Evolutionary conservation across 2,329 filamentous ascomycete genomes (phyloP).

Genomic region (Trichoderma gracile): DNA sequence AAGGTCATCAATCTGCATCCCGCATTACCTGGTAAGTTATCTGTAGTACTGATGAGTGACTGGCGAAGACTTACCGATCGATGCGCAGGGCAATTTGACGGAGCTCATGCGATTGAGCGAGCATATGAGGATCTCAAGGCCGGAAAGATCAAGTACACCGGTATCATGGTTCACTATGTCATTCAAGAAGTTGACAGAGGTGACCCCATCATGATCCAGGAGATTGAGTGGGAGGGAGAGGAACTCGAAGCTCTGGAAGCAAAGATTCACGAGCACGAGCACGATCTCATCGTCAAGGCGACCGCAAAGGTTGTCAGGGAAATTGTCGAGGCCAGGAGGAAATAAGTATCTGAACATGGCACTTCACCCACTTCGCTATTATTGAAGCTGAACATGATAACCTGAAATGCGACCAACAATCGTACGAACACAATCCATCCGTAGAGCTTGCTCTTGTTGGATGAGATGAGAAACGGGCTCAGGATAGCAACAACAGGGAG

Average conservation of each 20-base stretch:
- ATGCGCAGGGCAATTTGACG: constrained; percentile 67
- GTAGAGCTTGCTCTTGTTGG: too few species aligned
- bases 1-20: constrained; percentile 77
- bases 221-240: constrained; percentile 68
- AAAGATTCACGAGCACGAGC: constrained; percentile 75
- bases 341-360: neutral
- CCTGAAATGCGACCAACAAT: too few species aligned
- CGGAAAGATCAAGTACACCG: constrained; percentile 67
- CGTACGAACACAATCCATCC: too few species aligned
- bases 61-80: constrained; percentile 1
- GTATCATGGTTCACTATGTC: constrained; percentile 89
- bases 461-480: too few species aligned
- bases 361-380: too few species aligned
- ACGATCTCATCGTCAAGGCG: constrained; percentile 76
- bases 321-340: constrained; percentile 34
- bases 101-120: constrained; percentile 73
- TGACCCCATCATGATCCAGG: constrained; percentile 51
- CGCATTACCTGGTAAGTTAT: neutral
- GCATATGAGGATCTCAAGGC: constrained; percentile 71
- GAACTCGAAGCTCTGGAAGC: constrained; percentile 65
- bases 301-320: constrained; percentile 52
- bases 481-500: too few species aligned
- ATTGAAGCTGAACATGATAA: too few species aligned
- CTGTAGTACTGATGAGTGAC: neutral
- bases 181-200: constrained; percentile 45